Percentiles rank a stretch among this genome's conserved stretches.
Conservation (phyloP, 2,329 filamentous ascomycete species). For the Aphanoascus verrucosus region DNA sequence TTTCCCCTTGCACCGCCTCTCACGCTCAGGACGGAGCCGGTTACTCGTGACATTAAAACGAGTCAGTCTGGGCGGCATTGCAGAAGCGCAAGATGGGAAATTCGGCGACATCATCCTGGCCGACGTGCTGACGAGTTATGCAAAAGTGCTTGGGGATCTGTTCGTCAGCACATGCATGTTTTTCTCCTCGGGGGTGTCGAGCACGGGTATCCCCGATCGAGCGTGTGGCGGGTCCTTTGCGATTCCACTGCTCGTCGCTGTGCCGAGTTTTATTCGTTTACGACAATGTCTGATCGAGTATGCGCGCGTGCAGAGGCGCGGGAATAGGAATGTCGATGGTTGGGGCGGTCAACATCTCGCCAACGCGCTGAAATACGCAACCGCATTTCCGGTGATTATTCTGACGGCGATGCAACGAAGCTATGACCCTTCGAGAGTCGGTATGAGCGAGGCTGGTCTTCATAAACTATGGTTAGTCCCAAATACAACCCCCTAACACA, state of each 20-base stretch:
- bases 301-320: conserved; percentile 52
- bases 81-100: conserved; percentile 76
- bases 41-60: conserved; percentile 67
- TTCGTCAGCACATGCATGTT: conserved; percentile 92
- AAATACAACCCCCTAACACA: neutral
- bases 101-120: conserved; percentile 90
- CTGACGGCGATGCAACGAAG: conserved; percentile 64
- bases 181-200: conserved; percentile 57
- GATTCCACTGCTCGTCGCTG: conserved; percentile 72
- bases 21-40: conserved; percentile 60
- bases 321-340: conserved; percentile 39
- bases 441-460: conserved; percentile 46
- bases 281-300: conserved; percentile 90
- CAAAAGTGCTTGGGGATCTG: conserved; percentile 80
- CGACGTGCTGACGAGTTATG: conserved; percentile 88
- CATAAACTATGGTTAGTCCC: conserved; percentile 44
- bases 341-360: conserved; percentile 81
- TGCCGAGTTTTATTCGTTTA: conserved; percentile 76
- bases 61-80: conserved; percentile 73
- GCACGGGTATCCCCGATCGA: conserved; percentile 70
- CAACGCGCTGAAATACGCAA: conserved; percentile 92
- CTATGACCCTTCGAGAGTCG: conserved; percentile 42
- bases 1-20: conserved; percentile 58
- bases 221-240: conserved; percentile 67
- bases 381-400: conserved; percentile 82